Evolutionary conservation across 495 filamentous ascomycete species (phyloP), one percentile per base, ranked within the genome.

Genomic region (Talaromyces thailandensis): DNA sequence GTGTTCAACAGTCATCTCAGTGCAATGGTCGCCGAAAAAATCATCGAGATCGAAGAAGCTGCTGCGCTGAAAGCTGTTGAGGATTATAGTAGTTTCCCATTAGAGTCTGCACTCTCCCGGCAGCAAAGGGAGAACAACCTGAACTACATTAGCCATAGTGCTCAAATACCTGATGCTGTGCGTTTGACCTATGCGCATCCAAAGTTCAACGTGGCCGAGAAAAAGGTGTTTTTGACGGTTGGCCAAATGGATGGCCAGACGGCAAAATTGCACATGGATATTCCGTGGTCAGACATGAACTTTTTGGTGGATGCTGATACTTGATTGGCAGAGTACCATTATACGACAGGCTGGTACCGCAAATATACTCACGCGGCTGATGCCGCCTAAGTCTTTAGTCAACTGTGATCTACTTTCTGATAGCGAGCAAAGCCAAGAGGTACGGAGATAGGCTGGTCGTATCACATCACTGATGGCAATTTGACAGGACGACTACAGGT

Each of bases 1-100:
- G 79, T 88, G 65, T 88, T 81, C 81, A 83, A 88, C 68, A 86
- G 83, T 64, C 70, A 80, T 62, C 68, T 84, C 37, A 76, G 78
- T 23, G 82, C 82, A 6, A 73, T 73, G 2, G 79, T 85, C 62
- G 81, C 76, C 9, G 76, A 79, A 62, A 80, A 80, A 72, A 71
- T 86, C 62, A 76, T 84, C 62, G 72, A 73, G 9, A 73, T 84
- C 24, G 86, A 89, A 64, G 86, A 89, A 64, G 73, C 40, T 52
- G 59, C 59, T 50, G 59, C 59, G 32, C 9, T 29, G 16, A 35
- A 51, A n/a, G 14, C 16, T 35, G 18, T 45, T 23, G 8, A 9
- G 8, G 40, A 52, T 16, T 61, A 61, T 61, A 21, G 26, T 45
- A 18, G 35, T 8, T 31, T 50, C 6, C 26, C 45, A 16, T 61